Evolutionary conservation across 129 eudicot genomes (phyloP).

Genomic region (Gnaphalium uliginosum): DNA sequence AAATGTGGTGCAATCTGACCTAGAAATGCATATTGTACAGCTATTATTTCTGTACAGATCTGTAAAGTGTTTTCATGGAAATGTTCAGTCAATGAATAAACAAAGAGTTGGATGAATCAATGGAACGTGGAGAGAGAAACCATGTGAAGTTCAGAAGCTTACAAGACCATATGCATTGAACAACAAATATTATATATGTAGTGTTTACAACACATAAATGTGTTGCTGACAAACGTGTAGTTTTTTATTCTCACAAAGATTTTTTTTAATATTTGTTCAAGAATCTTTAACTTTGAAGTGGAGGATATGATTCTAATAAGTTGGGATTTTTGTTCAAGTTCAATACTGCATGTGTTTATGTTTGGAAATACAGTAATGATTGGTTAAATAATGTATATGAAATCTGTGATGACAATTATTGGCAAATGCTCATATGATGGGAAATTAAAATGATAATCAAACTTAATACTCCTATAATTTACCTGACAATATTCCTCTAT

Average conservation of each 20-base stretch:
- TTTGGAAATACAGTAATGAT: background rate
- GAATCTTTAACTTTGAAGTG: slow-evolving; percentile 23
- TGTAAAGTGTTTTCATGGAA: slow-evolving; percentile 25
- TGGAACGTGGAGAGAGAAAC: slow-evolving; percentile 28
- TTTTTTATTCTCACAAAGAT: slow-evolving; percentile 14
- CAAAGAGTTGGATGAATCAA: slow-evolving; percentile 26
- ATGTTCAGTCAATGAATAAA: slow-evolving; percentile 29
- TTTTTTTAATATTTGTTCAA: slow-evolving; percentile 15
- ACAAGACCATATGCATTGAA: slow-evolving; percentile 36
- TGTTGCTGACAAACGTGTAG: slow-evolving; percentile 39
- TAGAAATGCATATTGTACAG: background rate
- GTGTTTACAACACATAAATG: slow-evolving; percentile 36
- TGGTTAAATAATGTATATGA: background rate
- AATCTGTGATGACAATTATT: background rate
- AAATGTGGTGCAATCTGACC: slow-evolving; percentile 10
- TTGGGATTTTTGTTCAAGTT: background rate
- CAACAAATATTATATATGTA: slow-evolving; percentile 21
- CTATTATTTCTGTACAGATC: slow-evolving; percentile 21
- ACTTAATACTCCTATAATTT: too few species aligned
- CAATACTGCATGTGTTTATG: slow-evolving; percentile 11
- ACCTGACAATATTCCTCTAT: too few species aligned
- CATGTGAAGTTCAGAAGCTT: slow-evolving; percentile 33
- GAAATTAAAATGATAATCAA: too few species aligned
- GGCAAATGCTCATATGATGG: background rate
- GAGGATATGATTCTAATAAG: slow-evolving; percentile 3